A percentile compares a stretch with the other conserved stretches of the same genome.
These are phyloP conservation scores for Carex kokanica DNA, from an alignment of 176 grass and related monocot genomes.

Conservation along the genomic window DNA sequence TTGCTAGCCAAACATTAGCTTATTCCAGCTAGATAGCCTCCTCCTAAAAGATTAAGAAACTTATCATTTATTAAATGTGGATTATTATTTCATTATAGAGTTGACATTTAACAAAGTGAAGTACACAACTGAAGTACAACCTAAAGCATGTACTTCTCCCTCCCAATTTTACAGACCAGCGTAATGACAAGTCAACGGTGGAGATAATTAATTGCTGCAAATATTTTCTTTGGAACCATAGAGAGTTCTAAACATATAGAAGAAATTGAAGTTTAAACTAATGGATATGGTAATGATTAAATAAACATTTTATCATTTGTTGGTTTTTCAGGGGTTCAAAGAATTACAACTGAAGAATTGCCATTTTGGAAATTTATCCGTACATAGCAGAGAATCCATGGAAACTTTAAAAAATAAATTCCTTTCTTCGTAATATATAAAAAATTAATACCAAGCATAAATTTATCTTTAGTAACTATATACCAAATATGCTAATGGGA, in stretches of 20 bases:
- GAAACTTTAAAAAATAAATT: background rate
- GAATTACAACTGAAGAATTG: background rate
- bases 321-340: background rate
- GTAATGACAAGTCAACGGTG: slow-evolving; percentile 1
- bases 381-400: background rate
- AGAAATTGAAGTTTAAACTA: background rate
- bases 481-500: background rate
- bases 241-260: background rate
- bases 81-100: background rate
- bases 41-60: background rate
- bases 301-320: background rate
- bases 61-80: background rate
- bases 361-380: background rate
- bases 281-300: background rate
- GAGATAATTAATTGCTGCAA: background rate
- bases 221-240: background rate
- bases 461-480: background rate
- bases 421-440: background rate
- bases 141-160: background rate
- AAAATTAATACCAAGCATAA: background rate
- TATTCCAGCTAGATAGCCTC: background rate
- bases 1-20: background rate
- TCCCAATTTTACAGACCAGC: background rate
- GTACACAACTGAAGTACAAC: slow-evolving; percentile 9
- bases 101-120: slow-evolving; percentile 20